These are phyloP conservation scores for Ananas comosus DNA, from an alignment of 176 grass and related monocot species.

Conservation along the genomic window DNA sequence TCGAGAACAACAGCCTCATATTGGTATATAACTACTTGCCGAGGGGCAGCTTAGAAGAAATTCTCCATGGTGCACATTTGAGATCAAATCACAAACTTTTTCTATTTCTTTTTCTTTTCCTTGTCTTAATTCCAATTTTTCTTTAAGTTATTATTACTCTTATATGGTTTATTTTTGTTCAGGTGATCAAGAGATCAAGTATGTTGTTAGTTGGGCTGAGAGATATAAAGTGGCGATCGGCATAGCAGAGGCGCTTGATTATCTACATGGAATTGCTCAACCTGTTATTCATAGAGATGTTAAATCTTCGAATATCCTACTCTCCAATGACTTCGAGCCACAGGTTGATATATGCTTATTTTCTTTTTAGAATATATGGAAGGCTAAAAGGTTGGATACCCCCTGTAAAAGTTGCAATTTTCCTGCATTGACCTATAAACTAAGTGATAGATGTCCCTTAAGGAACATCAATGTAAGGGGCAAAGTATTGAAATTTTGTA, in stretches of 20 bases:
- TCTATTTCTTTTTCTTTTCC: not conserved
- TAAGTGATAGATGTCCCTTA: no score
- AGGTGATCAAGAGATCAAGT: slow-evolving; percentile 43
- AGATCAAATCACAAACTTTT: not conserved
- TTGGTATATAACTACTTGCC: slow-evolving; percentile 78
- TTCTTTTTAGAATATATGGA: not conserved
- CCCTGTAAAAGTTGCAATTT: not conserved
- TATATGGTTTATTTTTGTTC: slow-evolving; percentile 21
- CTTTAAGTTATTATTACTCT: not conserved
- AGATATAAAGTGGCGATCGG: slow-evolving; percentile 68
- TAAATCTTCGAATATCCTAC: slow-evolving; percentile 94
- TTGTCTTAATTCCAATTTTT: not conserved
- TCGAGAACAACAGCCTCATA: slow-evolving; percentile 72
- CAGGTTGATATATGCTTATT: slow-evolving; percentile 38
- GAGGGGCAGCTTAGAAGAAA: slow-evolving; percentile 83
- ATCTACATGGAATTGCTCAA: slow-evolving; percentile 47
- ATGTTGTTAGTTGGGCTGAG: slow-evolving; percentile 54
- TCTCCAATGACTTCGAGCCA: slow-evolving; percentile 68
- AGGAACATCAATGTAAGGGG: no score
- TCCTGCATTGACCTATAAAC: not conserved
- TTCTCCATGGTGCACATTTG: slow-evolving; percentile 57
- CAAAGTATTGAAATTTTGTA: no score
- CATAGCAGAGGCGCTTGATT: slow-evolving; percentile 72
- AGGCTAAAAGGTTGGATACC: no score
- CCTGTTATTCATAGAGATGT: slow-evolving; percentile 90